Conservation (phyloP, 2,329 filamentous ascomycete genomes). For the Periglandula ipomoeae region DNA sequence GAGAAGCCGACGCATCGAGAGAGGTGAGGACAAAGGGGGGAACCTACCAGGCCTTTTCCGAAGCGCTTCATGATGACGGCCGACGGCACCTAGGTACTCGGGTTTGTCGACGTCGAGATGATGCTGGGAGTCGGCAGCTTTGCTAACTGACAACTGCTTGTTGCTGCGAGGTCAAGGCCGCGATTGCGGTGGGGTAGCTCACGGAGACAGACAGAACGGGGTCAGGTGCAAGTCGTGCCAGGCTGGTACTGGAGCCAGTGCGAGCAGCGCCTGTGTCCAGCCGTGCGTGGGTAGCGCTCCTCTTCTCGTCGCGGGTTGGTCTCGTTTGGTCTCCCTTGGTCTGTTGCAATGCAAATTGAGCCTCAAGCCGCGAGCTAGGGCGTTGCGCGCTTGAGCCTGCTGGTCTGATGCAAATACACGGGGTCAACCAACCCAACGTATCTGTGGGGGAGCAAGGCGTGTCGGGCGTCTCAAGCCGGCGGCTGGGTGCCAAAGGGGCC, state of each 20-base stretch:
- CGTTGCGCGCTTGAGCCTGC: too few species aligned
- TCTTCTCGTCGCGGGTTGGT: too few species aligned
- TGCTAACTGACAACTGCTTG: not conserved
- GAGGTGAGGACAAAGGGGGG: constrained; percentile 15
- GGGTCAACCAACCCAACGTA: too few species aligned
- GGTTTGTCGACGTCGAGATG: constrained; percentile 6
- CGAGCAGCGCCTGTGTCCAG: not conserved
- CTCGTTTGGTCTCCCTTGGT: too few species aligned
- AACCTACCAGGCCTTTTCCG: constrained; percentile 68
- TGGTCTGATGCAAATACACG: too few species aligned
- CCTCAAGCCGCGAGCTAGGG: too few species aligned
- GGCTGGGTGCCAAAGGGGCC: too few species aligned
- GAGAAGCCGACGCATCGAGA: not conserved
- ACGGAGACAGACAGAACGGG: constrained; percentile 12
- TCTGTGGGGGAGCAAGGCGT: too few species aligned
- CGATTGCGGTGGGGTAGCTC: constrained; percentile 16
- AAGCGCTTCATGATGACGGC: constrained; percentile 83
- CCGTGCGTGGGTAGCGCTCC: too few species aligned
- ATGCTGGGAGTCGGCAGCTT: not conserved
- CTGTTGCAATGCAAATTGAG: too few species aligned
- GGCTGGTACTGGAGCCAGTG: too few species aligned
- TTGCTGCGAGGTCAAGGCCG: constrained; percentile 8
- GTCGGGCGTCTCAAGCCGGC: too few species aligned
- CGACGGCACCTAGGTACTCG: constrained; percentile 7
- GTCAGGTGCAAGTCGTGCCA: constrained; percentile 18